Evolutionary conservation across 2,329 filamentous ascomycete genomes (phyloP).

Genomic region (Exophiala mesophila): DNA sequence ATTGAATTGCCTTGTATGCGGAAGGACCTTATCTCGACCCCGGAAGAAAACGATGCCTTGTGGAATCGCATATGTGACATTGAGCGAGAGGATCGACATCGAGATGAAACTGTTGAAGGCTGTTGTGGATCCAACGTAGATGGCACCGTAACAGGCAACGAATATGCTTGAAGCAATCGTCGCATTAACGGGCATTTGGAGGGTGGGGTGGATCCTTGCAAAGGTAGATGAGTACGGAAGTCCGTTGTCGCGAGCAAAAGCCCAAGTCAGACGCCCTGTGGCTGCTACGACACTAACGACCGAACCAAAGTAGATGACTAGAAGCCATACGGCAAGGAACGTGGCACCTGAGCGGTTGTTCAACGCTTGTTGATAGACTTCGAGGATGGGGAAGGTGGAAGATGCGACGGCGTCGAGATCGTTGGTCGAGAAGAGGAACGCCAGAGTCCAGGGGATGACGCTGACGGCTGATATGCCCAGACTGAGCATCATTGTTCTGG

Average conservation of each 20-base stretch:
- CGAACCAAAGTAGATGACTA: conserved; percentile 42
- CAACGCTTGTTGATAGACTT: conserved; percentile 23
- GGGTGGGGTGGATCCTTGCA: conserved; percentile 30
- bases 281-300: conserved; percentile 46
- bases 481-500: conserved; percentile 24
- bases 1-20: conserved; percentile 10
- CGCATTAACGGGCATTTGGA: conserved; percentile 35
- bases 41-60: conserved; percentile 41
- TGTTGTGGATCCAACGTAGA: conserved; percentile 29
- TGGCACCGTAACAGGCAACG: conserved; percentile 33
- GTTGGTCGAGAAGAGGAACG: conserved; percentile 24
- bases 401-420: conserved; percentile 19
- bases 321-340: conserved; percentile 23
- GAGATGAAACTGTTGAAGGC: conserved; percentile 30
- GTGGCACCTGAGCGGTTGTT: conserved; percentile 14
- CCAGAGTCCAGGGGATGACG: conserved; percentile 20
- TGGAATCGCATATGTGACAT: conserved; percentile 18
- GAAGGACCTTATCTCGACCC: conserved; percentile 32
- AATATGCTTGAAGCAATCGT: conserved; percentile 33
- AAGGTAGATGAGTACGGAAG: conserved; percentile 41
- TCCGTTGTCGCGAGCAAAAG: conserved; percentile 48
- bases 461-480: conserved; percentile 23
- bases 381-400: conserved; percentile 23
- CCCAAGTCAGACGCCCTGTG: conserved; percentile 49
- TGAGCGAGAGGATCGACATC: conserved; percentile 15